Evolutionary conservation across 352 stramenopile species (phyloP).

Genomic region (Globisporangium camurandrum): DNA sequence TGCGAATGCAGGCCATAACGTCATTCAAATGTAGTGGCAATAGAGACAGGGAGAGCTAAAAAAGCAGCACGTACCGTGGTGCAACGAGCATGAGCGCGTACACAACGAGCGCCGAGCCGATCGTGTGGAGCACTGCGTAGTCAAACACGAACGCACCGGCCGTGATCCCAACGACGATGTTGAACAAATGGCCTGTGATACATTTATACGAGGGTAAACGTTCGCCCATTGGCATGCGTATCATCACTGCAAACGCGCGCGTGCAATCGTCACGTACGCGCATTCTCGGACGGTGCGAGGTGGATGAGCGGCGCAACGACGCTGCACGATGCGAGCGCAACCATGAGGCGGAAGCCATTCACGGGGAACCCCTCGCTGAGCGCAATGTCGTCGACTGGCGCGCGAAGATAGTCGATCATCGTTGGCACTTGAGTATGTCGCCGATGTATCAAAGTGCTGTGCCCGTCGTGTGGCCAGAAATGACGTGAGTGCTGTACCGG

Average conservation of each 20-base stretch:
- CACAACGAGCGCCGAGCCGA: constrained; percentile 45
- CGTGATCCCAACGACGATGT: constrained; percentile 49
- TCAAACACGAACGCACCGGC: constrained; percentile 77
- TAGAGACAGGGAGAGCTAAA: not conserved
- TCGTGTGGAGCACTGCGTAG: constrained; percentile 63
- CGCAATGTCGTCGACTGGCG: constrained; percentile 57
- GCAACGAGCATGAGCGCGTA: constrained; percentile 65
- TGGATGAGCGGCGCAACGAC: constrained; percentile 64
- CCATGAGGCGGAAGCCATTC: constrained; percentile 69
- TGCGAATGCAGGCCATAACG: not conserved
- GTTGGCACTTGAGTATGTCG: not conserved
- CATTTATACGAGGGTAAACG: not conserved
- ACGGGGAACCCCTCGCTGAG: constrained; percentile 68
- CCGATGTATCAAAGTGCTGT: no score
- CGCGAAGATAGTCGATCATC: constrained; percentile 53
- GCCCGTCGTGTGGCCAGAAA: not conserved
- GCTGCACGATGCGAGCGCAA: constrained; percentile 58
- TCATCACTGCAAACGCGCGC: no score
- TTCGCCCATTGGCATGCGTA: no score
- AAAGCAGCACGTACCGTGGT: constrained; percentile 29
- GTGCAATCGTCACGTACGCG: constrained; percentile 31
- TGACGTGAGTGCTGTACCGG: no score
- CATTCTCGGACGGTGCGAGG: constrained; percentile 38
- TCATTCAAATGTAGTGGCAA: no score
- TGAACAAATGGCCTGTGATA: constrained; percentile 60